Evolutionary conservation across 768 basidiomycete species (phyloP), one percentile per base, ranked within the genome.

Genomic region (Gymnopilus dilepis): DNA sequence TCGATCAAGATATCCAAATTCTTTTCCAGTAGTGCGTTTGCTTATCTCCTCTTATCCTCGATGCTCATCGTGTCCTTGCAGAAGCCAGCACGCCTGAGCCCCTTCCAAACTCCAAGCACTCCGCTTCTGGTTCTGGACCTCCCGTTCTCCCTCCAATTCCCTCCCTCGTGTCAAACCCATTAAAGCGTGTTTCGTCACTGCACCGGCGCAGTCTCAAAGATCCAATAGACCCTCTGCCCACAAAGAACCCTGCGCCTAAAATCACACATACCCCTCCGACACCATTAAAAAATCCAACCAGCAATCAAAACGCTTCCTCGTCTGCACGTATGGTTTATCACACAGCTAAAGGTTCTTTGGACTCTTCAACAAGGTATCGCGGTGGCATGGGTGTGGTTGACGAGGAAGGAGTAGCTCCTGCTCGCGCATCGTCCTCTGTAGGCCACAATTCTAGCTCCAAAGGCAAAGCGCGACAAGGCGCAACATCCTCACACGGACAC

Each of bases 361-460:
- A 81, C 42, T 77, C 76, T 4, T 73, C 72, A 12, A 72, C 72
- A 59, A 69, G 75, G n/a, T 78, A 76, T 62, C 75, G 74, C 38
- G 70, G 59, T 3, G 58, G 65, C 9, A 76, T 79, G 76, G 71
- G 72, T 55, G 71, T 74, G 15, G 74, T 79, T 11, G 73, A 76
- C 57, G 80, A 80, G 58, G 77, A 76, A 59, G 73, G 69, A n/a
- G 62, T 38, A 41, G 19, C 26, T 60, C 26, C 50, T 11, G 31
- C 57, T 33, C 58, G 53, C n/a, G 52, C 54, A 40, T 56, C 68
- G 24, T 28, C 43, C 43, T 50, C 61, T 51, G 56, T 50, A 19
- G 54, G 38, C 63, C 53, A 71, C 19, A 51, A 56, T 62, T n/a
- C 28, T 9, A 37, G 34, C 34, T 37, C 34, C 19, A 76, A 69